Evolutionary conservation across 441 rosid genomes (phyloP).

Genomic region (Aquilaria agallochum): DNA sequence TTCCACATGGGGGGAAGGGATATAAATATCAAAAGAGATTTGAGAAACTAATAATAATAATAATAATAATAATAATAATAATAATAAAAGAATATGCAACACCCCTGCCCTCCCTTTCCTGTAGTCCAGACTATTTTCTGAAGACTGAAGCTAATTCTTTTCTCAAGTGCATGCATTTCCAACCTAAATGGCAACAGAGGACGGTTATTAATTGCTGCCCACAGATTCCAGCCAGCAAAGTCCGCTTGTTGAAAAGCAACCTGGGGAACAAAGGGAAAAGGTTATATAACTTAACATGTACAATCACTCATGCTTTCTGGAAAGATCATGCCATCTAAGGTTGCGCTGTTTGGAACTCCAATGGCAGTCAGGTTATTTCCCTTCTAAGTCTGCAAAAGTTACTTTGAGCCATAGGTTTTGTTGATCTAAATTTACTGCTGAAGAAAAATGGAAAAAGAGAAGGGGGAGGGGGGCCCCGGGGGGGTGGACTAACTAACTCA

Average conservation of each 20-base stretch:
- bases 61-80: no score
- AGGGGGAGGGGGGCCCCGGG: no score
- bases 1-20: no score
- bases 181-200: conserved; percentile 93
- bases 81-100: not conserved
- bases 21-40: no score
- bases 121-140: not conserved
- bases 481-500: no score
- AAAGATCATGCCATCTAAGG: not conserved
- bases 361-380: not conserved
- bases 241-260: conserved; percentile 99
- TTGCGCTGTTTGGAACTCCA: not conserved
- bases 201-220: conserved; percentile 92
- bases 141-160: no score
- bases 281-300: conserved; percentile 2
- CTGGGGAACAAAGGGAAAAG: conserved; percentile 30
- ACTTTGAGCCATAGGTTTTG: no score
- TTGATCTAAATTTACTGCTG: not conserved
- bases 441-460: not conserved
- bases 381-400: no score
- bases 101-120: not conserved
- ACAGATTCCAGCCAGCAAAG: conserved; percentile 91
- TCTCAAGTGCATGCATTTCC: not conserved
- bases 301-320: not conserved
- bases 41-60: no score